phyloP scores from a whole-genome alignment of 768 basidiomycete species.

The Hydnomerulius pinastri region DNA sequence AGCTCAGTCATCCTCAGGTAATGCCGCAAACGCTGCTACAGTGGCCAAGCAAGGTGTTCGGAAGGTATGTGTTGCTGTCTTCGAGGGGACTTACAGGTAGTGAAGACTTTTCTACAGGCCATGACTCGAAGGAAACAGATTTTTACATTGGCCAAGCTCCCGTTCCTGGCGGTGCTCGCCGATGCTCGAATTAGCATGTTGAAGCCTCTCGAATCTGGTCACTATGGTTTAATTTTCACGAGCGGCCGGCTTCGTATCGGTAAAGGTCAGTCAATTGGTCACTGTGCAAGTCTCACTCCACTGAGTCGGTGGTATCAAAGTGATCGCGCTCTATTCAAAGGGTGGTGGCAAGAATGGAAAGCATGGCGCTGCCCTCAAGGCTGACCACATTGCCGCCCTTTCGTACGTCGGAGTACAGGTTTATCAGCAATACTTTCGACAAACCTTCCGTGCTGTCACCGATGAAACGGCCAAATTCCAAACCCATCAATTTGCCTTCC shows the following conservation, averaged over 20 bases:
- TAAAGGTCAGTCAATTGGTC: slow-evolving; percentile 1
- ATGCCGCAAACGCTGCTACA: slow-evolving; percentile 21
- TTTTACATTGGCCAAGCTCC: slow-evolving; percentile 3
- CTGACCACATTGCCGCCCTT: slow-evolving; percentile 12
- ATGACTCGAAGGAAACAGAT: slow-evolving; percentile 7
- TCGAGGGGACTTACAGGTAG: too few species aligned
- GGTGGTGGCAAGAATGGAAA: slow-evolving; percentile 20
- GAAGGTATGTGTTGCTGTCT: too few species aligned
- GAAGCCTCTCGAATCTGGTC: slow-evolving; percentile 5
- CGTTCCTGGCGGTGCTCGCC: slow-evolving; percentile 1
- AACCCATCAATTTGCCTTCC: too few species aligned
- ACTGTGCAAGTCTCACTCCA: neutral
- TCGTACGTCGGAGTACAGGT: slow-evolving; percentile 20
- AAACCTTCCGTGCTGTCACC: too few species aligned
- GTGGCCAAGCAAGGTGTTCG: slow-evolving; percentile 9
- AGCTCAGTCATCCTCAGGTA: slow-evolving; percentile 9
- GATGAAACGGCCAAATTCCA: too few species aligned
- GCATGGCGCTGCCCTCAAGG: slow-evolving; percentile 15
- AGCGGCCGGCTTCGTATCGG: slow-evolving; percentile 5
- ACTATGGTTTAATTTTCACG: slow-evolving; percentile 11
- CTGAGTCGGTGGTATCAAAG: too few species aligned
- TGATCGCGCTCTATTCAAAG: neutral
- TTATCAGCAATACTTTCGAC: slow-evolving; percentile 14
- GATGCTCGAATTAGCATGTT: slow-evolving; percentile 7
- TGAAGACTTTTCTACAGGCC: too few species aligned